Percentiles rank a stretch among this genome's conserved stretches.
These are phyloP conservation scores for Tetrapisispora nanseiensis DNA, from an alignment of 805 yeast genomes.

Conservation along the genomic window DNA sequence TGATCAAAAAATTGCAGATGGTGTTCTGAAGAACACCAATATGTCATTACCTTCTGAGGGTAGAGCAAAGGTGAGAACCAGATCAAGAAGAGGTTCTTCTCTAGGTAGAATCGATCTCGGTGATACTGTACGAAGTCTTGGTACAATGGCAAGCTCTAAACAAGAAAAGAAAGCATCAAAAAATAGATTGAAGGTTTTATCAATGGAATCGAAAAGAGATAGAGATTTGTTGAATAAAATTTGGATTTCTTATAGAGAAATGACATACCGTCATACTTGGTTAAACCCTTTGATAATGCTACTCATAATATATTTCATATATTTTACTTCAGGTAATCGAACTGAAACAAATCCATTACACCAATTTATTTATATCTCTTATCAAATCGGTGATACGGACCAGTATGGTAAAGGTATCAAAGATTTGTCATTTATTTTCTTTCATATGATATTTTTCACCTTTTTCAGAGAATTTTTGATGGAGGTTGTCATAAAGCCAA, in stretches of 20 bases:
- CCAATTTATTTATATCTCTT: constrained; percentile 55
- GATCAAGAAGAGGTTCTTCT: constrained; percentile 46
- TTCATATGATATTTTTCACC: constrained; percentile 78
- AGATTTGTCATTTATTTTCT: constrained; percentile 72
- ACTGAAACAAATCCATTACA: constrained; percentile 52
- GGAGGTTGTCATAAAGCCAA: constrained; percentile 70
- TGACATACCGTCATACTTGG: constrained; percentile 59
- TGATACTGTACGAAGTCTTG: constrained; percentile 55
- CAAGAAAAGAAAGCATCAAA: constrained; percentile 33
- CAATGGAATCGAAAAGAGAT: constrained; percentile 33
- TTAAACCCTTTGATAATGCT: constrained; percentile 50
- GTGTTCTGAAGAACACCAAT: not conserved
- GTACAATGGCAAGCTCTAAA: constrained; percentile 51
- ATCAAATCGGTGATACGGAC: constrained; percentile 49
- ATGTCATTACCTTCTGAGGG: not conserved
- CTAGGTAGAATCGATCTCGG: constrained; percentile 71
- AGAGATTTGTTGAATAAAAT: constrained; percentile 47
- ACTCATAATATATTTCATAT: constrained; percentile 33
- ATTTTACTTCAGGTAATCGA: constrained; percentile 46
- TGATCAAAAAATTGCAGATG: not conserved
- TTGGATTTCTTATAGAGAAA: constrained; percentile 48
- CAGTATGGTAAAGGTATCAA: constrained; percentile 77
- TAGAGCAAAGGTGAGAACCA: constrained; percentile 5
- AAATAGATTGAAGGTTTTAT: constrained; percentile 29
- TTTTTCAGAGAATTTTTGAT: constrained; percentile 83